phyloP scores from a whole-genome alignment of 2,329 filamentous ascomycete genomes.

The Zelopaecilomyces penicillatus region DNA sequence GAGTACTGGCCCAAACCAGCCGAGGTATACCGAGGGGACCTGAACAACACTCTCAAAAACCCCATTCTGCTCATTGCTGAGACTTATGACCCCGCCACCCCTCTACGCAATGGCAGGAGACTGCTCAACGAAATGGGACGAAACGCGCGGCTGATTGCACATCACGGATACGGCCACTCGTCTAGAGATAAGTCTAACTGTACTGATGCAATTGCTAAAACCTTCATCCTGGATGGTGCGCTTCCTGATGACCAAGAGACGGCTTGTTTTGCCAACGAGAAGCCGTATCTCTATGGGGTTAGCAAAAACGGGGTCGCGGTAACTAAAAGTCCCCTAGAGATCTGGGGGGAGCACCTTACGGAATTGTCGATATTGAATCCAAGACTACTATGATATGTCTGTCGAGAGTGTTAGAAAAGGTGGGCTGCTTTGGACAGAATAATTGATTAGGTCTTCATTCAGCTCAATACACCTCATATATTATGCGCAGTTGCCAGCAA shows the following conservation, averaged over 20 bases:
- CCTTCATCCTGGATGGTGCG: constrained; percentile 32
- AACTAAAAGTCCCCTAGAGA: constrained; percentile 6
- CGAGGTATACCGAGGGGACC: constrained; percentile 38
- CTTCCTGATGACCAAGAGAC: constrained; percentile 35
- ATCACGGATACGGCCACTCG: constrained; percentile 42
- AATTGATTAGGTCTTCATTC: too few species aligned
- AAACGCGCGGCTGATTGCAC: constrained; percentile 39
- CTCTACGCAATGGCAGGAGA: constrained; percentile 37
- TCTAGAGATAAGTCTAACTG: constrained; percentile 37
- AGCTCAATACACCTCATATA: too few species aligned
- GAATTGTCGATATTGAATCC: constrained; percentile 10
- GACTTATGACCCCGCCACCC: constrained; percentile 42
- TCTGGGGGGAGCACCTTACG: constrained; percentile 14
- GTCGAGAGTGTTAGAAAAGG: neutral
- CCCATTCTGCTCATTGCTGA: constrained; percentile 40
- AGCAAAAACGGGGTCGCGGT: neutral
- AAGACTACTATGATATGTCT: constrained; percentile 1
- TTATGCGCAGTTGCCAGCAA: too few species aligned
- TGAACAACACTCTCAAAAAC: constrained; percentile 34
- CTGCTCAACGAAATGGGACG: constrained; percentile 36
- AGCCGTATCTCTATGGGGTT: constrained; percentile 36
- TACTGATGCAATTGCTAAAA: constrained; percentile 32
- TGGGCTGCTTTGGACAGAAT: too few species aligned
- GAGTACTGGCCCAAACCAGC: constrained; percentile 37
- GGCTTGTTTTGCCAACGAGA: constrained; percentile 37